Base-by-base conservation (phyloP, 1,284 basidiomycete species). In the Irpex lacteus region DNA sequence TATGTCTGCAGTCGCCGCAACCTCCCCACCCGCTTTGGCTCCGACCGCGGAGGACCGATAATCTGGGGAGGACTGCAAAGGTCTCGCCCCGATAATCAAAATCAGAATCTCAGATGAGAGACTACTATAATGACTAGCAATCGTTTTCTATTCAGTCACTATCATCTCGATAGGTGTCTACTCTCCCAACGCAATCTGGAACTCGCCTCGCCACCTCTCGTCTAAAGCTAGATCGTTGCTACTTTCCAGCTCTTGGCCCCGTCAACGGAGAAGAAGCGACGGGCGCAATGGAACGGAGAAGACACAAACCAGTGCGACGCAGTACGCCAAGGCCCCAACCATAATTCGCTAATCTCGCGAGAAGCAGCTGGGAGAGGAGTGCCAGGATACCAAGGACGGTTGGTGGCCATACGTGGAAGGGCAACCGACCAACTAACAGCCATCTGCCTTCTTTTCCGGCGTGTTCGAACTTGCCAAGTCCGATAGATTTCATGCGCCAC, bases 41-140 rank as follows among this genome's bases (percentile, higher is more conserved):
- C 54, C 54, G n/a, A 8, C 54, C 13, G 15, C 37, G 8, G 21
- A 44, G 15, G 26, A 32, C 54, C 54, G 54, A 53, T 15, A 53
- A 53, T 53, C 21, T 53, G 50, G n/a, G 21, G 50, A 15, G 18
- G 18, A 18, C n/a, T 9, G 44, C 11, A 53, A 53, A 26, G 21
- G 50, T 26, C 50, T 53, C 50, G 50, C 18, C 50, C 40, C 50
- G 50, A 53, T 53, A 56, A 56, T 56, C 54, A 56, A 56, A 34
- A 56, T 56, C 54, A 56, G 6, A 56, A 53, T 53, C 50, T 53
- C 50, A 53, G 50, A 53, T 53, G 50, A 44, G 40, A 44, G 40
- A 40, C 15, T 11, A 44, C 40, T 11, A 44, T 44, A 11, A 9
- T 11, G 40, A 11, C 40, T 44, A 44, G 9, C 4, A 11, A 44